These are phyloP conservation scores for Chrysanthemum seticuspe DNA, from an alignment of 129 eudicot genomes.

Conservation along the genomic window DNA sequence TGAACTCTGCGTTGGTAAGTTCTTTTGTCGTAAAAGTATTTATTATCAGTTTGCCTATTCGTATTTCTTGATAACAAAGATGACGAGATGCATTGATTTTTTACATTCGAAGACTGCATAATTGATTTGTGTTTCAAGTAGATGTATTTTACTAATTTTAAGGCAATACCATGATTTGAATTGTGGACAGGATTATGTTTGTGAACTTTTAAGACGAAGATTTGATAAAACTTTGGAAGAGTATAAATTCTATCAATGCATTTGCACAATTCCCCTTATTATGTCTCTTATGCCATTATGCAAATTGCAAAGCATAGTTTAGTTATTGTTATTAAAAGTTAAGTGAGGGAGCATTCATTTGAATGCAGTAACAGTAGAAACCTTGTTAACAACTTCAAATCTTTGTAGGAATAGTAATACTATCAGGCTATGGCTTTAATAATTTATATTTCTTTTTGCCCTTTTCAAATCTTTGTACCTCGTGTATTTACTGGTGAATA, in stretches of 20 bases:
- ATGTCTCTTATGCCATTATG: neutral
- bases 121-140: neutral
- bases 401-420: too few relatives aligned
- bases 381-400: too few relatives aligned
- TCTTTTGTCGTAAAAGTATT: constrained; percentile 6
- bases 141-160: neutral
- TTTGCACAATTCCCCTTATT: neutral
- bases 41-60: constrained; percentile 1
- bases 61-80: neutral
- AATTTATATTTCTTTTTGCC: too few relatives aligned
- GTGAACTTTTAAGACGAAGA: constrained; percentile 14
- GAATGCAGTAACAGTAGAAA: neutral
- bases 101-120: neutral
- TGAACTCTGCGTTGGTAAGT: constrained; percentile 90
- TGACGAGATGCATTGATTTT: neutral
- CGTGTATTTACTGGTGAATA: too few relatives aligned
- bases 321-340: neutral
- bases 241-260: neutral
- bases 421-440: too few relatives aligned
- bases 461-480: neutral
- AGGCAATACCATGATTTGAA: neutral
- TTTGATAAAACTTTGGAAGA: neutral
- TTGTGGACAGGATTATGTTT: constrained; percentile 10
- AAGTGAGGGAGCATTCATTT: neutral
- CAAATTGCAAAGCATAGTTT: neutral